phyloP scores from a whole-genome alignment of 78 protist genomes.

The Dictyostelium citrinum region DNA sequence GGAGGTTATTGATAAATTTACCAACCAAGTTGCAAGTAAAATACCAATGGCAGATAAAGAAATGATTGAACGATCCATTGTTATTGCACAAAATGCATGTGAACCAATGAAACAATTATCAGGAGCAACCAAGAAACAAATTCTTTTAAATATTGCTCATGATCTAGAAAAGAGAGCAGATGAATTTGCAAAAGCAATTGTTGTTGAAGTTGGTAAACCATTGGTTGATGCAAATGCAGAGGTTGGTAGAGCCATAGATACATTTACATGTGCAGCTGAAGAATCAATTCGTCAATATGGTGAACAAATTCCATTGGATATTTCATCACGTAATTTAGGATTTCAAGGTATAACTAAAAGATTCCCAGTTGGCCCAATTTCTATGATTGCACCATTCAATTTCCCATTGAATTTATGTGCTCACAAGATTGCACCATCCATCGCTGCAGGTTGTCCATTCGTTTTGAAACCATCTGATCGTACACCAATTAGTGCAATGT shows the following conservation, averaged over 20 bases:
- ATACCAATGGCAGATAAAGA: constrained; percentile 67
- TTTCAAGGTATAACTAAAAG: constrained; percentile 57
- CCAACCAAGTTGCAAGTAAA: constrained; percentile 10
- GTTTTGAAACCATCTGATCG: constrained; percentile 86
- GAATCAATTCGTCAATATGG: constrained; percentile 77
- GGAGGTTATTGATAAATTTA: constrained; percentile 68
- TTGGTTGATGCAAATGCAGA: constrained; percentile 63
- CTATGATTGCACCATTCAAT: constrained; percentile 87
- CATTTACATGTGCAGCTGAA: constrained; percentile 83
- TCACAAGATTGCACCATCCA: constrained; percentile 88
- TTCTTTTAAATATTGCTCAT: constrained; percentile 48
- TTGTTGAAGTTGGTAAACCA: constrained; percentile 82
- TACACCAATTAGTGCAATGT: constrained; percentile 80
- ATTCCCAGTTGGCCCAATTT: constrained; percentile 85
- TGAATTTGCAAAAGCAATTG: constrained; percentile 71
- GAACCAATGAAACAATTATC: constrained; percentile 29
- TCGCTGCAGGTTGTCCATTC: constrained; percentile 85
- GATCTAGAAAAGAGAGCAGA: constrained; percentile 45
- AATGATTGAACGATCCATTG: constrained; percentile 32
- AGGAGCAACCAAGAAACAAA: constrained; percentile 9
- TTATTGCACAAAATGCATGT: background rate
- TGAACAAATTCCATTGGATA: constrained; percentile 62
- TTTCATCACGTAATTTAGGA: constrained; percentile 57
- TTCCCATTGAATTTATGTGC: constrained; percentile 87
- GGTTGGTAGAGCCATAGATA: constrained; percentile 78